phyloP scores from a whole-genome alignment of 2,329 filamentous ascomycete species.

The Celoporthe dispersa region DNA sequence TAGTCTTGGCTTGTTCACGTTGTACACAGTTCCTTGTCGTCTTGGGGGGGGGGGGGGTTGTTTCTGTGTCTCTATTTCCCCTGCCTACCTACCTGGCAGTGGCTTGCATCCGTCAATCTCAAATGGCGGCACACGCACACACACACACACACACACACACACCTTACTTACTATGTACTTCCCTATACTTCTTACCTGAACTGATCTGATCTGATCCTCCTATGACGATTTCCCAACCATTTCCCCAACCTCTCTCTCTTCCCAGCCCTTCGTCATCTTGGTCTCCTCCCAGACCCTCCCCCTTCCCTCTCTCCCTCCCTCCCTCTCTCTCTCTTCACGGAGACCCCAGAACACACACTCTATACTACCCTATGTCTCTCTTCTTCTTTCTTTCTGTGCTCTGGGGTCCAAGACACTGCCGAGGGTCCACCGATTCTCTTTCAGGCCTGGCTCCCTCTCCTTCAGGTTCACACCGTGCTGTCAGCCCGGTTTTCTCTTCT shows the following conservation, averaged over 20 bases:
- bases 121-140: constrained; percentile 2
- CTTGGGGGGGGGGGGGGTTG: background rate
- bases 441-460: background rate
- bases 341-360: background rate
- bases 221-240: background rate
- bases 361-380: background rate
- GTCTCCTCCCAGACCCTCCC: background rate
- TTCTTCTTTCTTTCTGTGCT: background rate
- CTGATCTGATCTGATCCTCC: background rate
- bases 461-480: background rate
- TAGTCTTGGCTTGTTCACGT: background rate
- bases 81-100: constrained; percentile 8
- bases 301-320: background rate
- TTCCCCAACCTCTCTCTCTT: background rate
- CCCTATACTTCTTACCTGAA: background rate
- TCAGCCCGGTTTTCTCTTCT: background rate
- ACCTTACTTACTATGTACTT: background rate
- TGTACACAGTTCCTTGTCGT: constrained; percentile 18
- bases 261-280: background rate
- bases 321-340: background rate
- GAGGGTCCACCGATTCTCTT: background rate
- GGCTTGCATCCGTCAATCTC: constrained; percentile 18
- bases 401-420: constrained; percentile 1
- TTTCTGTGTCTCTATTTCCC: background rate
- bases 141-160: too few relatives aligned